Evolutionary conservation across 1,139 yeast genomes (phyloP).

Genomic region (Lodderomyces metapsilosis): DNA sequence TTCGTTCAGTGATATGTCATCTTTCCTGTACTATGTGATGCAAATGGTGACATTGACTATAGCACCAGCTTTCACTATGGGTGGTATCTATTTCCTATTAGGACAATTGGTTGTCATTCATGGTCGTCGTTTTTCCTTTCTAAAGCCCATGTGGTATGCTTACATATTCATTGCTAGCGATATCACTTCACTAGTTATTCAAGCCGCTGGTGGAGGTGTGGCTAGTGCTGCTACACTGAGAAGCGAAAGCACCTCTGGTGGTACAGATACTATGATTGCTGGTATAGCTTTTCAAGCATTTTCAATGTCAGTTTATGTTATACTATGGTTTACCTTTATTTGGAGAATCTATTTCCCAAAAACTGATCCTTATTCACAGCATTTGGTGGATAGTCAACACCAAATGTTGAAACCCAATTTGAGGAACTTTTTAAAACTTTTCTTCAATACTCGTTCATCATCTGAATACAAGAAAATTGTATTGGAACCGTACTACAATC

Average conservation of each 20-base stretch:
- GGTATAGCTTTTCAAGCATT: constrained; percentile 80
- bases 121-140: constrained; percentile 58
- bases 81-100: constrained; percentile 74
- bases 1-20: constrained; percentile 40
- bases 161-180: constrained; percentile 68
- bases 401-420: constrained; percentile 21
- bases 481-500: constrained; percentile 37
- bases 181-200: constrained; percentile 65
- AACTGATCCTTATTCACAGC: constrained; percentile 13
- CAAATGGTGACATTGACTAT: constrained; percentile 73
- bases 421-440: constrained; percentile 30
- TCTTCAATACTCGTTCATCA: constrained; percentile 26
- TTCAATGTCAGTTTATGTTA: constrained; percentile 64
- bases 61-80: constrained; percentile 90
- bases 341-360: constrained; percentile 42
- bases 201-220: constrained; percentile 85
- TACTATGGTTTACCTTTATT: constrained; percentile 56
- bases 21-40: constrained; percentile 48
- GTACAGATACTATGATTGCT: constrained; percentile 76
- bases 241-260: constrained; percentile 41
- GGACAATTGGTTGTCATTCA: constrained; percentile 72
- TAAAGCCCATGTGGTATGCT: constrained; percentile 76
- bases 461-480: constrained; percentile 21
- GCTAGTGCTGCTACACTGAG: constrained; percentile 53
- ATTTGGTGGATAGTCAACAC: constrained; percentile 4